Evolutionary conservation across 1,284 basidiomycete species (phyloP).

Genomic region (Amylostereum chailletii): DNA sequence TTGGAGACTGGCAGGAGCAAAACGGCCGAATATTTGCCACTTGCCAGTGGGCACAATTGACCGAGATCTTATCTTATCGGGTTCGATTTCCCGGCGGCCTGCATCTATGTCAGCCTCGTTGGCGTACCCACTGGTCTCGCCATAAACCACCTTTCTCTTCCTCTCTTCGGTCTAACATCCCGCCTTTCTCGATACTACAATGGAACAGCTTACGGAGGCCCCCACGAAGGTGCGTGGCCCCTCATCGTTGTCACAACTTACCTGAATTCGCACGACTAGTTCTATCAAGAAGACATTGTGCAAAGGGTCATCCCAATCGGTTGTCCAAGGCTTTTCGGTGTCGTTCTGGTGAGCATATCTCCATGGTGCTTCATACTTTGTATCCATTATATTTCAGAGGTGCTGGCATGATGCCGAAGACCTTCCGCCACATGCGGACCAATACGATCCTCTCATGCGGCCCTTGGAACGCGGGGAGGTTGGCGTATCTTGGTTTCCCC

Average conservation of each 20-base stretch:
- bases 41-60: too few species aligned
- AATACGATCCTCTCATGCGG: conserved; percentile 64
- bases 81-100: too few species aligned
- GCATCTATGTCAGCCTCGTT: too few species aligned
- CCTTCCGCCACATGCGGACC: conserved; percentile 33
- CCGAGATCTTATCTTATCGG: too few species aligned
- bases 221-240: conserved; percentile 11
- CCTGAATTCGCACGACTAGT: conserved; percentile 27
- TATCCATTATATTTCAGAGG: conserved; percentile 32
- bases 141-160: too few species aligned
- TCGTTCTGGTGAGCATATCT: conserved; percentile 39
- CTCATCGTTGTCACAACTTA: background rate
- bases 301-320: conserved; percentile 27
- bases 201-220: background rate
- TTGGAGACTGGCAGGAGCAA: too few species aligned
- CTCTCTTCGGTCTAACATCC: background rate
- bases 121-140: too few species aligned
- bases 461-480: conserved; percentile 76
- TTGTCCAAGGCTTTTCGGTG: conserved; percentile 34
- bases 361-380: conserved; percentile 1
- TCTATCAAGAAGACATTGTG: conserved; percentile 74
- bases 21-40: too few species aligned
- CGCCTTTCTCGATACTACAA: background rate
- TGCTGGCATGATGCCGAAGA: conserved; percentile 81
- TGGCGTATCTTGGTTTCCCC: conserved; percentile 65